These are phyloP conservation scores for Mycena metata DNA, from an alignment of 768 basidiomycete genomes.

Conservation along the genomic window DNA sequence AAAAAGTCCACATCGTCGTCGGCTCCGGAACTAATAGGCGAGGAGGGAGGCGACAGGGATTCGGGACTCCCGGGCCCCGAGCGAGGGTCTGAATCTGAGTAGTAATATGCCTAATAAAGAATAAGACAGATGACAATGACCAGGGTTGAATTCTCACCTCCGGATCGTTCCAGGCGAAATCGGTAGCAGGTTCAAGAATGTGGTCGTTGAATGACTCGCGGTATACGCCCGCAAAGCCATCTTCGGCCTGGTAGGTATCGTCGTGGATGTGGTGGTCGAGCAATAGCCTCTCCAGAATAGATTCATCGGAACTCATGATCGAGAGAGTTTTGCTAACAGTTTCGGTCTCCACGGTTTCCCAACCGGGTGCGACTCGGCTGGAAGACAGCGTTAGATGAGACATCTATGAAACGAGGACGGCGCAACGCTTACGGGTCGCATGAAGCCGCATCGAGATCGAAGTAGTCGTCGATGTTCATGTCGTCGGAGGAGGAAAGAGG, in stretches of 20 bases:
- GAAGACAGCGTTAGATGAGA: neutral
- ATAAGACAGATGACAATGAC: neutral
- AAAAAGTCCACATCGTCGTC: neutral
- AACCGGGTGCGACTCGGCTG: neutral
- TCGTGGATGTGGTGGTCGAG: neutral
- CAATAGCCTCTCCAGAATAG: neutral
- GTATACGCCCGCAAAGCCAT: constrained; percentile 4
- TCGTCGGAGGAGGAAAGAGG: neutral
- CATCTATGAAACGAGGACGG: too few species aligned
- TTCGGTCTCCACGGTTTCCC: neutral
- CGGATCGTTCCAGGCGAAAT: neutral
- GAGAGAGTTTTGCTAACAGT: neutral
- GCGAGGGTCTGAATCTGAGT: constrained; percentile 22
- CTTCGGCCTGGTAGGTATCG: constrained; percentile 3
- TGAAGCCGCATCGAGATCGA: constrained; percentile 31
- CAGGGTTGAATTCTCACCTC: neutral
- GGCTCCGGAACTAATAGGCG: constrained; percentile 20
- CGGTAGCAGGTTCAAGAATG: neutral
- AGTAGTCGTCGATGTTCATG: constrained; percentile 17
- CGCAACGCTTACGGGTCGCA: constrained; percentile 23
- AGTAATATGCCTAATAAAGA: constrained; percentile 12
- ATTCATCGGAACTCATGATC: neutral
- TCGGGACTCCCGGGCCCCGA: constrained; percentile 23
- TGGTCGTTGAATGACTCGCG: neutral
- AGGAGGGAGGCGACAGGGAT: constrained; percentile 16